phyloP scores from a whole-genome alignment of 2,329 filamentous ascomycete genomes.

The Penicillium sp. region DNA sequence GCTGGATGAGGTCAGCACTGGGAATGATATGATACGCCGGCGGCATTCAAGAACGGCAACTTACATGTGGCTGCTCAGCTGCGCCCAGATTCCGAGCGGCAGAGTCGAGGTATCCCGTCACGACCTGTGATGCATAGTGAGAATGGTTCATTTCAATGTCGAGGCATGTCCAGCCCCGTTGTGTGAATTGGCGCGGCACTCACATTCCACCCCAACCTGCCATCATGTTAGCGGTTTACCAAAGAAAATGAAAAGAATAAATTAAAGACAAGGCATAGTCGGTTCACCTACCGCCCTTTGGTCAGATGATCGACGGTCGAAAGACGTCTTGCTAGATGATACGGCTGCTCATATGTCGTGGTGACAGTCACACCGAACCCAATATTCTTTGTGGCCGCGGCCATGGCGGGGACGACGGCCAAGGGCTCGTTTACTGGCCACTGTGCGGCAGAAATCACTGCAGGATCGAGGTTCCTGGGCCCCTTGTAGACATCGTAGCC shows the following conservation, averaged over 20 bases:
- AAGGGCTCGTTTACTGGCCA: slow-evolving; percentile 71
- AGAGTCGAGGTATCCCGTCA: slow-evolving; percentile 66
- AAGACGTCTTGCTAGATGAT: slow-evolving; percentile 62
- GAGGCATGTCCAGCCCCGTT: not conserved
- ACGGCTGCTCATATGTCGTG: slow-evolving; percentile 68
- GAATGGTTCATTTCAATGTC: slow-evolving; percentile 15
- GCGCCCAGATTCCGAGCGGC: slow-evolving; percentile 63
- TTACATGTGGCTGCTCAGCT: slow-evolving; percentile 50
- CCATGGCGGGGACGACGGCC: slow-evolving; percentile 63
- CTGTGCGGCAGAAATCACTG: slow-evolving; percentile 62
- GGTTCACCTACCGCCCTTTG: slow-evolving; percentile 51
- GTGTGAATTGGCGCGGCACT: too few relatives aligned
- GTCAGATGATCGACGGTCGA: slow-evolving; percentile 66
- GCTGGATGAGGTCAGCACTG: too few relatives aligned
- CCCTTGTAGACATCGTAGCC: slow-evolving; percentile 69
- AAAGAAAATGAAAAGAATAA: not conserved
- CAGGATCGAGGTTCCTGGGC: slow-evolving; percentile 57
- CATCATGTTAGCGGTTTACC: not conserved
- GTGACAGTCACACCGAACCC: slow-evolving; percentile 66
- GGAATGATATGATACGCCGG: too few relatives aligned
- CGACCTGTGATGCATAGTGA: slow-evolving; percentile 51
- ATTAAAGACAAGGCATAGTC: not conserved
- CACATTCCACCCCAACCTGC: slow-evolving; percentile 57
- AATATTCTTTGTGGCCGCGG: slow-evolving; percentile 64
- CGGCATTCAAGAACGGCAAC: not conserved